Percentiles rank a stretch among this genome's conserved stretches.
Evolutionary conservation across 2,329 filamentous ascomycete genomes (phyloP).

Genomic region (Harringtonia lauricola): DNA sequence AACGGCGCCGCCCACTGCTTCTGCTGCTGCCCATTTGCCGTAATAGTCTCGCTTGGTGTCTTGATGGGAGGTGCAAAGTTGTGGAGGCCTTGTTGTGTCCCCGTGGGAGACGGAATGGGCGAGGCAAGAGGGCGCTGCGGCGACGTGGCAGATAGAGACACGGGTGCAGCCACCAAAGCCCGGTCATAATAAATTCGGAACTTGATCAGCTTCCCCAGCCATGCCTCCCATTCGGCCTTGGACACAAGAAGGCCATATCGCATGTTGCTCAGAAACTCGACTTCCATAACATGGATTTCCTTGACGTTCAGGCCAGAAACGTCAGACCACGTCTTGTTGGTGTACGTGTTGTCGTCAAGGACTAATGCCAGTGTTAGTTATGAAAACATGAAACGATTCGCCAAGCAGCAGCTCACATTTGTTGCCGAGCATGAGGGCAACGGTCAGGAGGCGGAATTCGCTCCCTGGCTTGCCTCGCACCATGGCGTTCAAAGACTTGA

Average conservation of each 20-base stretch:
- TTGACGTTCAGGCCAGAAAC: conserved; percentile 88
- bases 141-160: conserved; percentile 25
- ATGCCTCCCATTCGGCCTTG: conserved; percentile 73
- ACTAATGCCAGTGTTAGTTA: conserved; percentile 36
- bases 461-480: conserved; percentile 89
- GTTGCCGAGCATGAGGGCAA: conserved; percentile 94
- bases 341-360: conserved; percentile 97
- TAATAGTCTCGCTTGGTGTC: too few species aligned
- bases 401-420: conserved; percentile 53
- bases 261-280: conserved; percentile 99
- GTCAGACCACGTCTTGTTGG: conserved; percentile 98
- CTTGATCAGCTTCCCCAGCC: conserved; percentile 72
- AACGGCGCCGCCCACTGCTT: not conserved
- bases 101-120: conserved; percentile 39
- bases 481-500: conserved; percentile 81
- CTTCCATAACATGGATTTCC: conserved; percentile 98
- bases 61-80: too few species aligned
- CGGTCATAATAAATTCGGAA: conserved; percentile 77
- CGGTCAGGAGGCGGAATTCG: conserved; percentile 84
- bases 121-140: conserved; percentile 26
- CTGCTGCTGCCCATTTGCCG: too few species aligned
- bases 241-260: conserved; percentile 86
- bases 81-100: conserved; percentile 14
- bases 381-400: not conserved
- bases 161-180: conserved; percentile 25